These are phyloP conservation scores for Pyrenophora tritici-repentis DNA, from an alignment of 2,329 filamentous ascomycete species.

Conservation along the genomic window DNA sequence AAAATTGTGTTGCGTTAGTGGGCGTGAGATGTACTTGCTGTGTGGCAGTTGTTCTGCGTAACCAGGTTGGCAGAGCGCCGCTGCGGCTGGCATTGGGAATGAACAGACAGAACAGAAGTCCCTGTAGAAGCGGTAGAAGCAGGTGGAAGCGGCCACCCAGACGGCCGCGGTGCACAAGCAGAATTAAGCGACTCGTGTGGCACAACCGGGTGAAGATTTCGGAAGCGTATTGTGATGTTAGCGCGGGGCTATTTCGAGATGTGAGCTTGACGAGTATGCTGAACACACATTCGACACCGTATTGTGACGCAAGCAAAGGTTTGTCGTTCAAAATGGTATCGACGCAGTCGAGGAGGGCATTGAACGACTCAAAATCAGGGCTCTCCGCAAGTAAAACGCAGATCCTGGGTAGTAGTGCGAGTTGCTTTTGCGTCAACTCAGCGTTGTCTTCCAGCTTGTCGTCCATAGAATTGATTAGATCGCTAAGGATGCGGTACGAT, in stretches of 20 bases:
- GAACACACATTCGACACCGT: constrained; percentile 51
- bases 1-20: constrained; percentile 56
- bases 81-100: constrained; percentile 47
- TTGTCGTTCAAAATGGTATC: constrained; percentile 49
- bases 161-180: constrained; percentile 63
- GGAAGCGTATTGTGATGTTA: constrained; percentile 34
- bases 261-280: constrained; percentile 41
- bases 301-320: constrained; percentile 51
- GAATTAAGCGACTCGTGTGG: constrained; percentile 56
- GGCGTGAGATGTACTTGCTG: constrained; percentile 37
- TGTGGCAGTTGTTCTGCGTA: constrained; percentile 20
- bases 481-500: constrained; percentile 31
- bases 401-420: constrained; percentile 34
- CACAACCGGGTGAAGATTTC: constrained; percentile 61
- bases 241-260: constrained; percentile 38
- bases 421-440: constrained; percentile 32
- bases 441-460: constrained; percentile 28
- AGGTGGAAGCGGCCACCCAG: constrained; percentile 66
- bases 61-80: constrained; percentile 40
- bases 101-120: constrained; percentile 62
- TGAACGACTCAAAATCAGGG: constrained; percentile 61
- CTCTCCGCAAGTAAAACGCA: constrained; percentile 47
- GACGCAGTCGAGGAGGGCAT: constrained; percentile 55
- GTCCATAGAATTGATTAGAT: constrained; percentile 37
- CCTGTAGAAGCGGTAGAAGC: constrained; percentile 60